A percentile compares a stretch with the other conserved stretches of the same genome.
Evolutionary conservation across 2,329 filamentous ascomycete genomes (phyloP).

Genomic region (Calonectria honghensis): DNA sequence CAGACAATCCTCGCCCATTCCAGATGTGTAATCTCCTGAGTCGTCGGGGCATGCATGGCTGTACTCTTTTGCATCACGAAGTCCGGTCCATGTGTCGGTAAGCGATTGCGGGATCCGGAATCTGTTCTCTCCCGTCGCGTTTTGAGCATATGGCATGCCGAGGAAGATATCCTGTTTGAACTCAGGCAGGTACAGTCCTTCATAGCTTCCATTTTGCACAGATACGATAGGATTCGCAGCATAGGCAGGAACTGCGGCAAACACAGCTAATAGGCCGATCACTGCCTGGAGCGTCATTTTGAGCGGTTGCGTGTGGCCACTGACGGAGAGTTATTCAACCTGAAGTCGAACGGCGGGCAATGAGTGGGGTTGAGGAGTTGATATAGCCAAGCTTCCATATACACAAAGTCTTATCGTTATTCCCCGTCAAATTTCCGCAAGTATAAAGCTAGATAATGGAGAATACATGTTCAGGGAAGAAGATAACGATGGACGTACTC

Average conservation of each 20-base stretch:
- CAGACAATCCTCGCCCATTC: constrained; percentile 54
- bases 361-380: background rate
- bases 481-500: background rate
- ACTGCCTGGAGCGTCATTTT: background rate
- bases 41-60: constrained; percentile 7
- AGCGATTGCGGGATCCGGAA: constrained; percentile 10
- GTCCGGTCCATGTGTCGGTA: background rate
- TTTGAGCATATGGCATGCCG: constrained; percentile 16
- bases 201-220: constrained; percentile 13
- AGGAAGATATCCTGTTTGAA: constrained; percentile 14
- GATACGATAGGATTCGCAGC: background rate
- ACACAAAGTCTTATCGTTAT: background rate
- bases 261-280: background rate
- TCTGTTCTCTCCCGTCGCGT: background rate
- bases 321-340: background rate
- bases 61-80: constrained; percentile 7
- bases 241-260: background rate
- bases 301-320: background rate
- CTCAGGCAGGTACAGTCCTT: background rate
- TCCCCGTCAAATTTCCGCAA: background rate
- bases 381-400: background rate
- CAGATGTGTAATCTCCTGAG: background rate
- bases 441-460: background rate
- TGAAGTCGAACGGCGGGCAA: no score
- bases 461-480: background rate